phyloP scores from a whole-genome alignment of 2,329 filamentous ascomycete species.

The Escovopsis sp. region DNA sequence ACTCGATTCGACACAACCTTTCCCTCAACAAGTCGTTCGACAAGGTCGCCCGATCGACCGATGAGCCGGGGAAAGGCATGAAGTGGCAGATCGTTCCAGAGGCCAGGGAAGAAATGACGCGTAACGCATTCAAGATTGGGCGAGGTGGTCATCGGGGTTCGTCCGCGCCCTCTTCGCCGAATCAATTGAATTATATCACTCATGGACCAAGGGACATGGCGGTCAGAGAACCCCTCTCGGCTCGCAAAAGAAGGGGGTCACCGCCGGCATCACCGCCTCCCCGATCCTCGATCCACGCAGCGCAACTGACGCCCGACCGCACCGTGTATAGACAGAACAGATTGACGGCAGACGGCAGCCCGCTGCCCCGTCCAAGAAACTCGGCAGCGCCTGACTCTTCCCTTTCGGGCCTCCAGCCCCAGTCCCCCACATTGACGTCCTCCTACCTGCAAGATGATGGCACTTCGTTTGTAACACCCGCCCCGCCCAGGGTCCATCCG shows the following conservation, averaged over 20 bases:
- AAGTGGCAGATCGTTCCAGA: conserved; percentile 92
- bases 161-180: conserved; percentile 55
- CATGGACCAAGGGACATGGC: conserved; percentile 43
- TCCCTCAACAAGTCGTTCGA: conserved; percentile 91
- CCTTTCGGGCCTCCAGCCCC: conserved; percentile 31
- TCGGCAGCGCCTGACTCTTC: conserved; percentile 24
- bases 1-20: conserved; percentile 92
- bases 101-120: conserved; percentile 73
- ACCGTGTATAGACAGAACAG: conserved; percentile 21
- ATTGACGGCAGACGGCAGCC: conserved; percentile 43
- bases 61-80: conserved; percentile 97
- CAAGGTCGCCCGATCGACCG: conserved; percentile 81
- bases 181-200: conserved; percentile 44
- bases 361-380: conserved; percentile 43
- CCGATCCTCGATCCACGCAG: conserved; percentile 31
- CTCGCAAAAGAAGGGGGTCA: conserved; percentile 42
- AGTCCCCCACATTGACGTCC: conserved; percentile 47
- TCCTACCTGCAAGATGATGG: conserved; percentile 48
- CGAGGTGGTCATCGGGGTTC: conserved; percentile 52
- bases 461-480: conserved; percentile 53
- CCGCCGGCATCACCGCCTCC: conserved; percentile 41
- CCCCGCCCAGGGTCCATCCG: conserved; percentile 58
- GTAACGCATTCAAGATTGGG: conserved; percentile 49
- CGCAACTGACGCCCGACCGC: conserved; percentile 46
- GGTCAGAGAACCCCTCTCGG: conserved; percentile 33